Conservation (phyloP, 2,329 filamentous ascomycete species). For the Pezicula neosporulosa region DNA sequence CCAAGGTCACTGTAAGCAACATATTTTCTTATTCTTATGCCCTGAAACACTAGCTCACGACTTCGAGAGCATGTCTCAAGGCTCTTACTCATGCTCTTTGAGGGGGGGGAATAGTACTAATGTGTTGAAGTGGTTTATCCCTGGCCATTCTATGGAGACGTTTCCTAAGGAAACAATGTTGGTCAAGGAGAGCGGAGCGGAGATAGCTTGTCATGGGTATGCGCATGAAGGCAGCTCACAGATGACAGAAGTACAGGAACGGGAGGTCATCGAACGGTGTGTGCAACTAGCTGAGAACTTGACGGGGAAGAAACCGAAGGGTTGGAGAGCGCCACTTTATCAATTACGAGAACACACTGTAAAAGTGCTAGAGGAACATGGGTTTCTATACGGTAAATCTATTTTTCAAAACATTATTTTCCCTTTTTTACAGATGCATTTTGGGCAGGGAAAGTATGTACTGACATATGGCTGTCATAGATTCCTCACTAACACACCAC, state of each 20-base stretch:
- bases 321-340: slow-evolving; percentile 50
- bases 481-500: slow-evolving; percentile 46
- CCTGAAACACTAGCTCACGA: too few relatives aligned
- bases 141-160: slow-evolving; percentile 55
- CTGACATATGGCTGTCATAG: slow-evolving; percentile 17
- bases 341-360: slow-evolving; percentile 46
- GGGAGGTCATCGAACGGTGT: slow-evolving; percentile 45
- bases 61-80: too few relatives aligned
- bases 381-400: slow-evolving; percentile 39
- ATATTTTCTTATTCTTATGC: too few relatives aligned
- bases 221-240: slow-evolving; percentile 33
- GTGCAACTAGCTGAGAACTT: slow-evolving; percentile 39
- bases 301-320: slow-evolving; percentile 41
- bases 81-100: too few relatives aligned
- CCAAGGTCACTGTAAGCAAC: slow-evolving; percentile 40
- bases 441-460: neutral
- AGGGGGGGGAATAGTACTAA: too few relatives aligned
- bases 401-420: neutral
- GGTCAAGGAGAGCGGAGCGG: slow-evolving; percentile 48
- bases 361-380: slow-evolving; percentile 41
- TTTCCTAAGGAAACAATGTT: slow-evolving; percentile 47
- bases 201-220: slow-evolving; percentile 38
- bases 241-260: slow-evolving; percentile 44
- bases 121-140: slow-evolving; percentile 47
- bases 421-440: neutral